These are phyloP conservation scores for Hammondia hammondi DNA, from an alignment of 169 alveolate genomes.

Conservation along the genomic window DNA sequence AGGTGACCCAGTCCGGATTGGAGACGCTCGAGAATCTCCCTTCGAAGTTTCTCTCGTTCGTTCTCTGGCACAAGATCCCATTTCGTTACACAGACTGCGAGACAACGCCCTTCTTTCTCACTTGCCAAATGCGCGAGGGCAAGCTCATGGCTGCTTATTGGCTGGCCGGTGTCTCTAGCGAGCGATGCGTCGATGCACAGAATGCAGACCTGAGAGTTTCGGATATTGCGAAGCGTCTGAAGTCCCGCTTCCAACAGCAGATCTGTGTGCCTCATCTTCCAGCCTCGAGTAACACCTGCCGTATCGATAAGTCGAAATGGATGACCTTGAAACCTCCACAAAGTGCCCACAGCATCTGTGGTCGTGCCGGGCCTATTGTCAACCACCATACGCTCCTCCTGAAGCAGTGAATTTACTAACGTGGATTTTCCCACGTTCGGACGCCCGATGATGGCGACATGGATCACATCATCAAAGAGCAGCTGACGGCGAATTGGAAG, in stretches of 20 bases:
- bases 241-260: constrained; percentile 62
- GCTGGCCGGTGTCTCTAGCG: constrained; percentile 55
- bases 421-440: constrained; percentile 87
- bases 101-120: constrained; percentile 68
- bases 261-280: constrained; percentile 67
- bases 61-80: constrained; percentile 71
- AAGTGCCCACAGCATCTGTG: constrained; percentile 77
- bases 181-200: constrained; percentile 69
- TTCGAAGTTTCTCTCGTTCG: constrained; percentile 41
- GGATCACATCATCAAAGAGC: constrained; percentile 42
- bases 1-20: constrained; percentile 71
- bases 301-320: constrained; percentile 83
- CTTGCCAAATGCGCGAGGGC: constrained; percentile 70
- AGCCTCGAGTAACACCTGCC: constrained; percentile 81
- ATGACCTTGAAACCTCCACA: constrained; percentile 79
- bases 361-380: constrained; percentile 85
- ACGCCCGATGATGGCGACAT: constrained; percentile 72
- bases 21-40: constrained; percentile 59
- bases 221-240: constrained; percentile 69
- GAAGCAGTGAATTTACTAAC: constrained; percentile 80
- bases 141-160: constrained; percentile 63
- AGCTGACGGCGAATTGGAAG: neutral
- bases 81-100: constrained; percentile 72
- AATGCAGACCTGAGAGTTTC: constrained; percentile 68
- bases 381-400: constrained; percentile 79